phyloP scores from a whole-genome alignment of 1,284 basidiomycete genomes.

The Coriolopsis trogii region DNA sequence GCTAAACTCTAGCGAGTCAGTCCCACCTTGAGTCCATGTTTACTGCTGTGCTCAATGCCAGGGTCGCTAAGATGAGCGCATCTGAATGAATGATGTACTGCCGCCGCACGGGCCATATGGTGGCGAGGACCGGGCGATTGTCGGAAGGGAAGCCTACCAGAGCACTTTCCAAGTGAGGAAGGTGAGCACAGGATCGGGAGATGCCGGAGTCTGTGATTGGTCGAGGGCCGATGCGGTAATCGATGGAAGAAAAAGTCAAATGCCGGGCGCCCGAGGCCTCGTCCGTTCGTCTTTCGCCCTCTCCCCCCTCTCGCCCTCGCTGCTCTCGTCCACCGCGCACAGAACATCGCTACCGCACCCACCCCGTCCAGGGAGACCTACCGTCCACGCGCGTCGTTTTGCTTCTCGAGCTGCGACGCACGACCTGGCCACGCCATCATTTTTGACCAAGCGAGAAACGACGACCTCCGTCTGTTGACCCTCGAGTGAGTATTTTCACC shows the following conservation, averaged over 20 bases:
- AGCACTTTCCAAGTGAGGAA: slow-evolving; percentile 7
- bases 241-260: slow-evolving; percentile 29
- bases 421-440: slow-evolving; percentile 51
- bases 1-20: no score
- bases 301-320: slow-evolving; percentile 8
- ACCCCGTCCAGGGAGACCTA: slow-evolving; percentile 20
- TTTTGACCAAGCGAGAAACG: slow-evolving; percentile 75
- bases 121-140: slow-evolving; percentile 9
- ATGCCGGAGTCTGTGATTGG: slow-evolving; percentile 23
- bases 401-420: slow-evolving; percentile 40
- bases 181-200: slow-evolving; percentile 12
- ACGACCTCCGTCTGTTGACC: slow-evolving; percentile 81
- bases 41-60: no score
- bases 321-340: neutral
- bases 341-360: slow-evolving; percentile 1
- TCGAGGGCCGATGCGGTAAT: slow-evolving; percentile 16
- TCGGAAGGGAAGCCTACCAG: slow-evolving; percentile 3
- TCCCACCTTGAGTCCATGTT: no score
- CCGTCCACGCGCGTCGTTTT: slow-evolving; percentile 35
- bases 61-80: no score
- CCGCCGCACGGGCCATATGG: neutral
- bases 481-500: slow-evolving; percentile 57
- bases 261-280: neutral
- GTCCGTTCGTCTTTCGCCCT: neutral
- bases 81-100: neutral